Base-by-base conservation (phyloP, 2,329 filamentous ascomycete species). In the Alternaria longipes region DNA sequence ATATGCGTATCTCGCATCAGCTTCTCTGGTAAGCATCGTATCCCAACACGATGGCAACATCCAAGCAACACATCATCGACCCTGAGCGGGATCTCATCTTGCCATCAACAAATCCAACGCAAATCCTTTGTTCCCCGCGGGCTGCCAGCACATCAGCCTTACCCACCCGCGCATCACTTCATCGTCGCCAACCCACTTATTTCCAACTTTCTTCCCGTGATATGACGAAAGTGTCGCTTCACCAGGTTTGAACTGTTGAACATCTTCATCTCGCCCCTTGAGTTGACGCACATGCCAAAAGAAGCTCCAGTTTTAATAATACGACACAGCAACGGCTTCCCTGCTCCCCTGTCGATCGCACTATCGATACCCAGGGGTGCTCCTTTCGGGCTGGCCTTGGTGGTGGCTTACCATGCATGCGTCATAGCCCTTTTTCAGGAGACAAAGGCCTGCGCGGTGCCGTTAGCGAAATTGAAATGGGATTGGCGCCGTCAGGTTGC, bases 281-380 rank as follows among this genome's bases (percentile, higher is more conserved):
- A 49, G 38, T 5, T 24, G 49, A 38, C 38, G 46, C 46, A 50
- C 46, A 50, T 12, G 46, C 60, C 60, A 49, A 36, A 56, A 38
- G 44, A 26, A 45, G 55, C 30, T 49, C 41, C 40, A 44, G 14
- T 30, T 45, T 32, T 45, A 47, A 41, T 42, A 54, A 28, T 30
- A 38, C 18, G 30, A 28, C 22, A 36, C 28, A 44, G 45, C 44
- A 38, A 50, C 46, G 32, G 56, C 60, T 63, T 50, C 50, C 41
- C 16, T 56, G 41, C 45, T 51, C 69, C 61, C 67, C 67, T 70
- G 69, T 54, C 66, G 67, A 71, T 70, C 67, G 47, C 61, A 63
- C 59, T 67, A 58, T 67, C 57, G 57, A 60, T 57, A 57, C 38
- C 20, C 57, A 53, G 42, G 42, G 57, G 22, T 41, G 32, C 26